Evolutionary conservation across 352 stramenopile genomes (phyloP), one percentile per base, ranked within the genome.

Genomic region (Pythium brachiatum): DNA sequence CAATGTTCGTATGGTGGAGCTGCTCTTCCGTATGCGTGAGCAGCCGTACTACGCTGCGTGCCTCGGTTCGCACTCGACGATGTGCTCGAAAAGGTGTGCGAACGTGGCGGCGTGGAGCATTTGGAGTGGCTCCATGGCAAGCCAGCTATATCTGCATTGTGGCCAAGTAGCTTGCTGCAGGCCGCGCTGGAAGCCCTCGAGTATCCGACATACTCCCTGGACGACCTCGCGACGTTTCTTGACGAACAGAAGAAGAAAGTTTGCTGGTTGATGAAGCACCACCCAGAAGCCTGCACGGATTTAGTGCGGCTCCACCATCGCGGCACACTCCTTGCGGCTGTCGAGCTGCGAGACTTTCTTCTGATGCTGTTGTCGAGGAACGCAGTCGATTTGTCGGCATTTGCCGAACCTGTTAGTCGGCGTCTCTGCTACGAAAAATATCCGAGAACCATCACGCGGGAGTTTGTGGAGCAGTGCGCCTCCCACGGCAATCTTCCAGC

Each of bases 371-470:
- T 38, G 13, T 70, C 66, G 20, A 68, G 65, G 46, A 62, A 68
- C 25, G 72, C 72, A 4, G 70, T 79, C 53, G 72, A 79, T 47
- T 50, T 54, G 12, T 69, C 72, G 12, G 72, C 69, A 2, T 47
- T 50, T 1, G 55, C 68, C 20, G 73, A 70, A 11, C 70, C n/a
- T n/a, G n/a, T n/a, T n/a, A n/a, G n/a, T n/a, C n/a, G n/a, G n/a
- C n/a, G n/a, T n/a, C n/a, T n/a, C 13, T 38, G 32, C 32, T 38
- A 12, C 32, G n/a, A 12, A 12, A 12, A 13, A 13, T 38, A 12
- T 7, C 32, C 32, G 13, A 7, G 13, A 38, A 12, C 32, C 7
- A 38, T 38, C 32, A 38, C 32, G 7, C 32, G 32, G 13, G 32
- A 7, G 13, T 38, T 38, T 38, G 32, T 38, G 32, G 32, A 38